Evolutionary conservation across 805 yeast species (phyloP), one percentile per base, ranked within the genome.

Genomic region (Saccharomycopsis sp.): DNA sequence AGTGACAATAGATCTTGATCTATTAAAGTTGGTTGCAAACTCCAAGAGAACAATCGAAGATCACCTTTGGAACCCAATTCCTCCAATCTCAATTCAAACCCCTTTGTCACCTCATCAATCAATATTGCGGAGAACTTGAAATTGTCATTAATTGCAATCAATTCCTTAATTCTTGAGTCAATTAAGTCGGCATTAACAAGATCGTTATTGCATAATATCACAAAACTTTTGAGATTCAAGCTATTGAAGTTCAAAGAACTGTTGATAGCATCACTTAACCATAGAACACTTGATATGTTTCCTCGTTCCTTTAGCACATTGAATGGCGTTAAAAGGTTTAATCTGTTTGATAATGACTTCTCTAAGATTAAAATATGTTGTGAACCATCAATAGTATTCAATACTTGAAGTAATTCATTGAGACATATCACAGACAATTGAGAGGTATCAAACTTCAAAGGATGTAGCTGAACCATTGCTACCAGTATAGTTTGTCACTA

Each of bases 281-380:
- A 82, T 50, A 75, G 70, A 2, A 81, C 74, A 54, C 72, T 73
- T 35, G 73, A 74, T 54, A 86, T 79, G 56, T 83, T 72, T 2
- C 79, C 84, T 44, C 70, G 73, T 44, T 74, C 73, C 64, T 81
- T 81, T 34, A 86, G 73, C 5, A 69, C 67, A 57, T 80, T 76
- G 67, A 84, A 85, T 9, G 86, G 81, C 12, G 84, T 78, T 41
- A 85, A 70, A 42, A 73, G 73, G 66, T 86, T 82, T 58, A 86
- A 69, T 12, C 79, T 66, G 0, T 79, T 71, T 1, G 86, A 74
- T 44, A 85, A 66, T 2, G 69, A 65, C 35, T 73, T 72, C 60
- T 85, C 86, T 3, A 62, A 50, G 12, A 62, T 34, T 19, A 62
- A 41, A 2, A 59, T 41, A 25, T 57, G 59, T n/a, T 50, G 49